Percentiles rank a stretch among this genome's conserved stretches.
Conservation (phyloP, 352 stramenopile species). For the Pythium apleroticum region DNA sequence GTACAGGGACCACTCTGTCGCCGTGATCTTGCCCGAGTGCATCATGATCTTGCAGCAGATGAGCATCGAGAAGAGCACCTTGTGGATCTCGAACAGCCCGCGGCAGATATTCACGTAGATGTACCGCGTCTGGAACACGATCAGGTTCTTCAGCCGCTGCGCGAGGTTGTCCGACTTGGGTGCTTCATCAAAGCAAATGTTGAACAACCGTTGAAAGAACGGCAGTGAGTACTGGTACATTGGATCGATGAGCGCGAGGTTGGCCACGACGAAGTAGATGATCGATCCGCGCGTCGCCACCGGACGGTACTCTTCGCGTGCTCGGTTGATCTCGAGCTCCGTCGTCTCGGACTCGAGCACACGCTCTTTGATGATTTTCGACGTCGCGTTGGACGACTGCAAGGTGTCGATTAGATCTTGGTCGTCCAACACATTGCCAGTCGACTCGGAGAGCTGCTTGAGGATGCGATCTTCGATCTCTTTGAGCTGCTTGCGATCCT, state of each 20-base stretch:
- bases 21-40: slow-evolving; percentile 66
- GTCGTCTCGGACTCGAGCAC: slow-evolving; percentile 90
- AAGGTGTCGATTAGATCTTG: slow-evolving; percentile 88
- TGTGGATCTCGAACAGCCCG: slow-evolving; percentile 93
- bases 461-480: slow-evolving; percentile 93
- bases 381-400: slow-evolving; percentile 85
- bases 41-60: slow-evolving; percentile 95
- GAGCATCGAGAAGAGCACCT: slow-evolving; percentile 93
- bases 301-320: slow-evolving; percentile 89
- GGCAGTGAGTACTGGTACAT: slow-evolving; percentile 97
- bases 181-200: slow-evolving; percentile 88
- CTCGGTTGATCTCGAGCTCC: slow-evolving; percentile 89
- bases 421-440: slow-evolving; percentile 93
- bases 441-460: slow-evolving; percentile 89
- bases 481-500: slow-evolving; percentile 92
- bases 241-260: slow-evolving; percentile 90
- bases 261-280: slow-evolving; percentile 95
- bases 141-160: slow-evolving; percentile 76
- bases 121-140: slow-evolving; percentile 87
- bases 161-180: slow-evolving; percentile 53
- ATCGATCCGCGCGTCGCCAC: slow-evolving; percentile 91
- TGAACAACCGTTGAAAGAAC: slow-evolving; percentile 92
- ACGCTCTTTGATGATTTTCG: slow-evolving; percentile 86
- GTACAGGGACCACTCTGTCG: slow-evolving; percentile 89
- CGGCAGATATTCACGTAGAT: slow-evolving; percentile 95